Evolutionary conservation across 345 rosid species (phyloP).

Genomic region (Murraya paniculata): DNA sequence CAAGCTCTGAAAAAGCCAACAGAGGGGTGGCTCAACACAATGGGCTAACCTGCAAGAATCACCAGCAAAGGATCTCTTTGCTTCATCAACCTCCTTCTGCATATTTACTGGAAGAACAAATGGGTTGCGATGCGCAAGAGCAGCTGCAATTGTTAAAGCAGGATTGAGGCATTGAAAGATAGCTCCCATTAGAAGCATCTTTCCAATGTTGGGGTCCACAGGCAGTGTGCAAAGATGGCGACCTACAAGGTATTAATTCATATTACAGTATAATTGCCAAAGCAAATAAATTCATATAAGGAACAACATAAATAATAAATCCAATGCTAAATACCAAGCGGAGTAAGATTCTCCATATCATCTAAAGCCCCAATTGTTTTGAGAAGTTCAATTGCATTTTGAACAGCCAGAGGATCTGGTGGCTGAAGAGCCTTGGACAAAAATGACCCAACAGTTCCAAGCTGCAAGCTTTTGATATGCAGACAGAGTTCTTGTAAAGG

Average conservation of each 20-base stretch:
- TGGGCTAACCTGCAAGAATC: constrained; percentile 83
- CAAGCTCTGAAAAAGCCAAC: neutral
- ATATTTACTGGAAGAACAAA: constrained; percentile 83
- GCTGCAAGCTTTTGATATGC: constrained; percentile 88
- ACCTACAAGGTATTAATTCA: constrained; percentile 42
- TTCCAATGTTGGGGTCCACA: constrained; percentile 89
- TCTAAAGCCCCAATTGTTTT: constrained; percentile 89
- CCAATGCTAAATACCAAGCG: constrained; percentile 60
- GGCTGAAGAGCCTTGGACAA: constrained; percentile 96
- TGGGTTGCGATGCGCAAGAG: constrained; percentile 87
- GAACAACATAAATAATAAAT: constrained; percentile 4
- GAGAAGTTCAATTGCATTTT: constrained; percentile 94
- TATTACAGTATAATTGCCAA: constrained; percentile 12
- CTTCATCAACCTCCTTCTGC: constrained; percentile 87
- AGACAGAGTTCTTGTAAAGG: constrained; percentile 93
- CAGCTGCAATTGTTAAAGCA: constrained; percentile 92
- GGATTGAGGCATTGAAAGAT: constrained; percentile 92
- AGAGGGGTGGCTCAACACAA: neutral
- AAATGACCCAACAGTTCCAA: constrained; percentile 82
- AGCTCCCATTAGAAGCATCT: constrained; percentile 95
- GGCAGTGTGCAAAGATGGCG: constrained; percentile 83
- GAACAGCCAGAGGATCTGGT: constrained; percentile 89
- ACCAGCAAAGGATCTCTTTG: constrained; percentile 85
- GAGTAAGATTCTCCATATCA: constrained; percentile 84
- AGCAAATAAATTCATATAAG: neutral